Percentiles rank a stretch among this genome's conserved stretches.
Evolutionary conservation across 176 grass and related monocot genomes (phyloP).

Genomic region (Carex kokanica): DNA sequence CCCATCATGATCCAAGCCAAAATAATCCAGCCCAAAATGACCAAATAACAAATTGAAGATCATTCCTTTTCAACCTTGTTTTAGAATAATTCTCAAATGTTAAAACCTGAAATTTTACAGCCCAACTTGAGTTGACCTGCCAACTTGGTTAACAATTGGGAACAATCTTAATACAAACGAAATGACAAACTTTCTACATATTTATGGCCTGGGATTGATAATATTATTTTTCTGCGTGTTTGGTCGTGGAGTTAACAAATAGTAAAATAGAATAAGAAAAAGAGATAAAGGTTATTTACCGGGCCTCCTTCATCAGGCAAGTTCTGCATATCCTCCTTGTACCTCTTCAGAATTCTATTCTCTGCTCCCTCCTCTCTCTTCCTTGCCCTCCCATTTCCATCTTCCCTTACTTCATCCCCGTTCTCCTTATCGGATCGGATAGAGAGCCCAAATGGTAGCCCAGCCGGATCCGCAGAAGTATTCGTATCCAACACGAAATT

Average conservation of each 20-base stretch:
- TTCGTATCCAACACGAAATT: conserved; percentile 84
- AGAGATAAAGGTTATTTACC: not conserved
- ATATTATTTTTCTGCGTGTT: not conserved
- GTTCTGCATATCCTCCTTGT: conserved; percentile 64
- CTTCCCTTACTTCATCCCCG: not conserved
- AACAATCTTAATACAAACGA: not conserved
- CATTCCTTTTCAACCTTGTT: not conserved
- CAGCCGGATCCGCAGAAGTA: conserved; percentile 48
- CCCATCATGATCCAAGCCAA: not conserved
- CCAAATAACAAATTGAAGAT: not conserved
- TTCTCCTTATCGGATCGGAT: conserved; percentile 28
- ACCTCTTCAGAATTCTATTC: conserved; percentile 58
- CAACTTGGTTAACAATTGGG: not conserved
- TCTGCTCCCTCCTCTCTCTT: conserved; percentile 3
- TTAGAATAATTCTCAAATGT: not conserved
- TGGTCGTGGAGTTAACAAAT: too few species aligned
- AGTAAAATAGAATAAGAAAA: not conserved
- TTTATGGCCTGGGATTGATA: not conserved
- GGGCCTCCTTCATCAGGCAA: conserved; percentile 65
- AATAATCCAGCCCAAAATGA: not conserved
- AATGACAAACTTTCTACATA: not conserved
- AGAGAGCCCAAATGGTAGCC: conserved; percentile 63
- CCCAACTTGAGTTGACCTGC: not conserved
- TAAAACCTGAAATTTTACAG: not conserved
- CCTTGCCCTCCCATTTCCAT: conserved; percentile 14